Evolutionary conservation across 106 monocot species (phyloP), one percentile per base, ranked within the genome.

Genomic region (Cymbidium sinense): DNA sequence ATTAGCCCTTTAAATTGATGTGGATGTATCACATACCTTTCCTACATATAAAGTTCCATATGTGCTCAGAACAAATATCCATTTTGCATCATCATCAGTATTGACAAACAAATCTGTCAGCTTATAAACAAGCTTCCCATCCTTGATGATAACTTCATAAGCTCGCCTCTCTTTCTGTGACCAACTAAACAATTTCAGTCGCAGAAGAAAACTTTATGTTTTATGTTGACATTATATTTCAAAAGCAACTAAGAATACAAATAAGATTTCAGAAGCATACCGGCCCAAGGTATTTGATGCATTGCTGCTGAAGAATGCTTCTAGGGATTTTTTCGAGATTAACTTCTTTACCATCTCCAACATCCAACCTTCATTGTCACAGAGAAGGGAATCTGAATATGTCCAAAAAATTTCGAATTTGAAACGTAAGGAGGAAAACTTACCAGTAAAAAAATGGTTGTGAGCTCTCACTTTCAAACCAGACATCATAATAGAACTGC

Each of bases 41-140:
- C 92, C 95, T 11, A 95, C 88, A 81, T 90, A 95, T 11, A 95
- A 67, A 19, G 78, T 39, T 9, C 82, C 72, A 76, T 88, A 29
- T 18, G 95, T 86, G 82, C 95, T 95, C 51, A 95, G 88, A 78
- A 95, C 95, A 82, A 95, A 95, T 35, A 95, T 95, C 91, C 89
- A 95, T 61, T 95, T 95, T 7, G 89, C 86, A 44, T 83, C 91
- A 70, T 88, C 86, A 61, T 47, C 64, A n/a, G 92, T 95, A 80
- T 95, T 34, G n/a, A 95, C 81, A 70, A 81, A 74, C 54, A 35
- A 20, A 64, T 84, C 65, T 29, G 44, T 78, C 47, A 82, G 73
- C 77, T 84, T 95, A 37, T 88, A 88, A 0, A 95, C 41, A 43
- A 95, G 88, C 52, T 83, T 86, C 13, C 92, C 92, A 67, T 79